Evolutionary conservation across 2,329 filamentous ascomycete species (phyloP).

Genomic region (Botrytis porri): DNA sequence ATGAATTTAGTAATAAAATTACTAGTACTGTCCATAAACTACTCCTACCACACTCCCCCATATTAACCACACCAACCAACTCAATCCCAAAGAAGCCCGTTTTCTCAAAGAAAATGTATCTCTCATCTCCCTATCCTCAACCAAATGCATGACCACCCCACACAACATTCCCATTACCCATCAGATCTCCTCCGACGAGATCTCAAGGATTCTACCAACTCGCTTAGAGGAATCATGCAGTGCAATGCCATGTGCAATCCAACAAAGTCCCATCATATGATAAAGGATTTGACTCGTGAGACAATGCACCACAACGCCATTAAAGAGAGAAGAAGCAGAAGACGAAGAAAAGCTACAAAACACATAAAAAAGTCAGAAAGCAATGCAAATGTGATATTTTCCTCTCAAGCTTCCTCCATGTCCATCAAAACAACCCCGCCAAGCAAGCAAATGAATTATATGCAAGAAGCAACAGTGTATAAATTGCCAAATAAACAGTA

Average conservation of each 20-base stretch:
- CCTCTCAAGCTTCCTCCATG: not conserved
- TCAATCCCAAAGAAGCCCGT: not conserved
- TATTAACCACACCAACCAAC: not conserved
- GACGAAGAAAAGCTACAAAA: not conserved
- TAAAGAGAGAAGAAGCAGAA: not conserved
- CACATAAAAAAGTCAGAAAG: not conserved
- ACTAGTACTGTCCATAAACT: not conserved
- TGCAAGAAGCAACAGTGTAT: conserved; percentile 13
- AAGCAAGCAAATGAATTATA: conserved; percentile 13
- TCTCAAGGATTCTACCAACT: too few relatives aligned
- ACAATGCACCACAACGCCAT: not conserved
- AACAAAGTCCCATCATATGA: conserved; percentile 10
- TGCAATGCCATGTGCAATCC: conserved; percentile 4
- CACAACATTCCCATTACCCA: not conserved
- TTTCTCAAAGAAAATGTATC: not conserved
- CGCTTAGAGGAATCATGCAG: not conserved
- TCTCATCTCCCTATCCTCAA: not conserved
- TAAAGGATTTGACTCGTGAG: conserved; percentile 13
- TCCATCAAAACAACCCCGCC: not conserved
- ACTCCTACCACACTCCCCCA: not conserved
- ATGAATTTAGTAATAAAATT: not conserved
- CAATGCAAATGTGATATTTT: conserved; percentile 3
- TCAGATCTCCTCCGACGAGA: not conserved
- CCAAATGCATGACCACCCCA: not conserved
- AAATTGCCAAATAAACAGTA: conserved; percentile 4